Evolutionary conservation across 2,329 filamentous ascomycete genomes (phyloP).

Genomic region (Ceratocystis huliohia): DNA sequence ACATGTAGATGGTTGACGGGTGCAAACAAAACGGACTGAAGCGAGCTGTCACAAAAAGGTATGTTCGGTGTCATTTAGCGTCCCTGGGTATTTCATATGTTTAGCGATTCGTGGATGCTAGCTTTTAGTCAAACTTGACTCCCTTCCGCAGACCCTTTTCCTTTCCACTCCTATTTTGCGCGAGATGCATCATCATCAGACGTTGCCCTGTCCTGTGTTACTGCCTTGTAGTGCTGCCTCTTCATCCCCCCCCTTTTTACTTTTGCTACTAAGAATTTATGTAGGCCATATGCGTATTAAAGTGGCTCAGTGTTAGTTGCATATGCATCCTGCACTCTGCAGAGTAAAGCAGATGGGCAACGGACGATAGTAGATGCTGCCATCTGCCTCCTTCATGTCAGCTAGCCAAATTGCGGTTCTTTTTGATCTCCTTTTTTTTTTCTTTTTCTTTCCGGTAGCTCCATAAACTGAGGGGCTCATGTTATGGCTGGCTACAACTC

Average conservation of each 20-base stretch:
- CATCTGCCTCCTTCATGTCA: background rate
- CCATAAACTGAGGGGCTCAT: background rate
- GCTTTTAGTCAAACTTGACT: no score
- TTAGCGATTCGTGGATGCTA: no score
- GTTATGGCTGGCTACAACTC: background rate
- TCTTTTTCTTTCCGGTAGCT: background rate
- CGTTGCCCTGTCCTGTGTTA: background rate
- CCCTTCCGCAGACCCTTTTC: background rate
- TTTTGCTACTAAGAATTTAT: background rate
- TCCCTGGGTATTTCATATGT: no score
- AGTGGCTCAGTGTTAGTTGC: background rate
- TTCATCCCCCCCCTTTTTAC: background rate
- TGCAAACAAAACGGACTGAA: background rate
- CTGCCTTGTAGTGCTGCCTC: background rate
- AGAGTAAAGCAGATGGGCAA: background rate
- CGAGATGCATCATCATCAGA: no score
- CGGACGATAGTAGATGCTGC: background rate
- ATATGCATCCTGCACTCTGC: background rate
- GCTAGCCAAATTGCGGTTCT: background rate
- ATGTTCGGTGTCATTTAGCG: no score
- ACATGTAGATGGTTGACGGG: background rate
- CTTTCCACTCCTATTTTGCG: background rate
- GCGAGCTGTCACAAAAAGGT: background rate
- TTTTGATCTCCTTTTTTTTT: background rate
- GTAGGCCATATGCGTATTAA: background rate